phyloP scores from a whole-genome alignment of 2,329 filamentous ascomycete genomes.

The Elsinoe arachidis region DNA sequence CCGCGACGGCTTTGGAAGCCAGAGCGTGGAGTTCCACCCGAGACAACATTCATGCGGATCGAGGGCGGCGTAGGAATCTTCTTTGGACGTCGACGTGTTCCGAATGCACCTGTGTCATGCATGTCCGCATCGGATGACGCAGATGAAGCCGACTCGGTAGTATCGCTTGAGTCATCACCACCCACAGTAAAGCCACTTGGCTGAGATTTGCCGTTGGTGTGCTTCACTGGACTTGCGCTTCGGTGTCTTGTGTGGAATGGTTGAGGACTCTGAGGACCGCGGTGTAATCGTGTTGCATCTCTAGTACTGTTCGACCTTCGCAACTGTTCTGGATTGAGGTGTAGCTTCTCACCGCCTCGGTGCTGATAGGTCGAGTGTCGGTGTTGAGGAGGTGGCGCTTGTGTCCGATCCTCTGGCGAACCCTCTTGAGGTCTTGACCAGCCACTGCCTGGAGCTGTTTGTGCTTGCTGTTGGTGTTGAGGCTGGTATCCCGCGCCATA shows the following conservation, averaged over 20 bases:
- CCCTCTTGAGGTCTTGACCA: constrained; percentile 33
- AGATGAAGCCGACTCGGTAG: constrained; percentile 13
- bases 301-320: constrained; percentile 47
- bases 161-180: constrained; percentile 16
- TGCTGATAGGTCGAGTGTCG: constrained; percentile 9
- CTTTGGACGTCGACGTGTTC: constrained; percentile 21
- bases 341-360: constrained; percentile 45
- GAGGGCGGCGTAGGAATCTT: constrained; percentile 26
- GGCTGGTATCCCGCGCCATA: neutral
- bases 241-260: constrained; percentile 5
- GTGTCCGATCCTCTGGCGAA: neutral
- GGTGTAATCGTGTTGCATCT: constrained; percentile 27
- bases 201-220: constrained; percentile 6
- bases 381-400: neutral
- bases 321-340: constrained; percentile 44
- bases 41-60: constrained; percentile 19
- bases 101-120: constrained; percentile 14
- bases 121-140: constrained; percentile 13
- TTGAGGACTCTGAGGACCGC: constrained; percentile 15
- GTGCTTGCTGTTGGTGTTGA: constrained; percentile 32
- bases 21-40: neutral
- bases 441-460: constrained; percentile 45
- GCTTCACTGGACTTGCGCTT: constrained; percentile 4
- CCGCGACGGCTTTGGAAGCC: neutral
- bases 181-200: constrained; percentile 20